Conservation (phyloP, 2,329 filamentous ascomycete genomes). For the Epichloe festucae region DNA sequence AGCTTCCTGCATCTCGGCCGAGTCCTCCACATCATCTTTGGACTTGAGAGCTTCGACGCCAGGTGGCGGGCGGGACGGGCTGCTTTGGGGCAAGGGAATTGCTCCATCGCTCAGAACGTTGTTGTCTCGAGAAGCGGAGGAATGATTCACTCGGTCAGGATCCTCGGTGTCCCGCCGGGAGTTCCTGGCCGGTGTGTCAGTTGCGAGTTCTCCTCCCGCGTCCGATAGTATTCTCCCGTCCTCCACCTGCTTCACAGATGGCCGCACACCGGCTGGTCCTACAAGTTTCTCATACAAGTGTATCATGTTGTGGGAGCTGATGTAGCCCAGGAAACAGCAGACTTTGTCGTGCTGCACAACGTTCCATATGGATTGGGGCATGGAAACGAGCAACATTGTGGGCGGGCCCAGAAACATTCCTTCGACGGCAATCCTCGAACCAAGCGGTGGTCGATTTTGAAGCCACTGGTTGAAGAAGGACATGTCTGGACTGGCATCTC, state of each 20-base stretch:
- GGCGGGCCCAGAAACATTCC: constrained; percentile 56
- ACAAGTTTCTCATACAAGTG: constrained; percentile 49
- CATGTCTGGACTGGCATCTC: constrained; percentile 53
- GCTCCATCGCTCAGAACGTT: constrained; percentile 12
- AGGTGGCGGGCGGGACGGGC: constrained; percentile 13
- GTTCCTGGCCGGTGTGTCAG: constrained; percentile 19
- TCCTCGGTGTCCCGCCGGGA: constrained; percentile 16
- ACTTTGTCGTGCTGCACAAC: constrained; percentile 54
- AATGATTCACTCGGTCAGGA: constrained; percentile 13
- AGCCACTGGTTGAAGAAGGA: constrained; percentile 54
- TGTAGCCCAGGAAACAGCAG: constrained; percentile 51
- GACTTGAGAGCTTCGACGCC: constrained; percentile 14
- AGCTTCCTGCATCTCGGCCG: constrained; percentile 57
- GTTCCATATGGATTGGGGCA: constrained; percentile 51
- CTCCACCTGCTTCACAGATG: constrained; percentile 40
- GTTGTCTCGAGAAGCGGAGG: constrained; percentile 13
- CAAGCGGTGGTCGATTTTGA: constrained; percentile 42
- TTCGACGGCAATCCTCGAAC: constrained; percentile 48
- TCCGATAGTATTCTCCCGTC: constrained; percentile 44
- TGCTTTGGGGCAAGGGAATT: constrained; percentile 16
- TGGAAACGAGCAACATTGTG: constrained; percentile 53
- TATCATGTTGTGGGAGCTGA: constrained; percentile 55
- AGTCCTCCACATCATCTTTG: constrained; percentile 37
- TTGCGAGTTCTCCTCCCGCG: constrained; percentile 35
- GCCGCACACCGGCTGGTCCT: constrained; percentile 28